Conservation (phyloP, 345 rosid species). For the Sapria himalayana region DNA sequence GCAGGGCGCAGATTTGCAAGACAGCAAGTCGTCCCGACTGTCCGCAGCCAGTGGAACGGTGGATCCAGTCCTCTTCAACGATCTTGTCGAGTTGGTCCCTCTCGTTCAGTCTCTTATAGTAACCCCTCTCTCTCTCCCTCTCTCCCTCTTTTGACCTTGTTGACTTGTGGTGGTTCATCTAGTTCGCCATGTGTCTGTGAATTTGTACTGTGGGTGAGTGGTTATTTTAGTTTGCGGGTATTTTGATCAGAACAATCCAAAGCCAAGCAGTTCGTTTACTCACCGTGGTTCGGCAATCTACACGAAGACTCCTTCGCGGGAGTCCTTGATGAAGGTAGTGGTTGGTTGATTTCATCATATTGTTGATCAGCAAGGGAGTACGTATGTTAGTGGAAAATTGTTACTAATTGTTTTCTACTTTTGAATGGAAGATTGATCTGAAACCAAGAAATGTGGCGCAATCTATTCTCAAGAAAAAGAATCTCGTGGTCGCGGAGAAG, state of each 20-base stretch:
- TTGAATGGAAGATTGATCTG: slow-evolving; percentile 8
- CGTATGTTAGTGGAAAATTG: neutral
- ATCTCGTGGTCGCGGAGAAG: slow-evolving; percentile 30
- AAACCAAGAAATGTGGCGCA: slow-evolving; percentile 48
- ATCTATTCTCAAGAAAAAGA: slow-evolving; percentile 43
- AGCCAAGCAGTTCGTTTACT: slow-evolving; percentile 57
- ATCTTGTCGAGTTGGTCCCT: slow-evolving; percentile 80
- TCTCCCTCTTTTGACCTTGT: neutral
- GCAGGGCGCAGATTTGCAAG: too few relatives aligned
- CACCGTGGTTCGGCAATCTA: slow-evolving; percentile 67
- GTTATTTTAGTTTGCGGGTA: neutral
- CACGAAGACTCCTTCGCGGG: slow-evolving; percentile 93
- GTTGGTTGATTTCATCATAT: neutral
- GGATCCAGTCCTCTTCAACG: slow-evolving; percentile 59
- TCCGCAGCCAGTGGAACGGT: slow-evolving; percentile 20
- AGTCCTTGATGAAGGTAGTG: slow-evolving; percentile 40
- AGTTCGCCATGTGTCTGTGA: neutral
- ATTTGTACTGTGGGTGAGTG: neutral
- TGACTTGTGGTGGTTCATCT: neutral
- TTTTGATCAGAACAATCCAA: slow-evolving; percentile 44
- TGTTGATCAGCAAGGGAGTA: neutral
- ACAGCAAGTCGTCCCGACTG: slow-evolving; percentile 7
- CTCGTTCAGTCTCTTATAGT: slow-evolving; percentile 85
- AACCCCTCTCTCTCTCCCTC: slow-evolving; percentile 9
- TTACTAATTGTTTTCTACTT: neutral